Evolutionary conservation across 2,329 filamentous ascomycete genomes (phyloP), one percentile per base, ranked within the genome.

Genomic region (Venturiaceae sp.): DNA sequence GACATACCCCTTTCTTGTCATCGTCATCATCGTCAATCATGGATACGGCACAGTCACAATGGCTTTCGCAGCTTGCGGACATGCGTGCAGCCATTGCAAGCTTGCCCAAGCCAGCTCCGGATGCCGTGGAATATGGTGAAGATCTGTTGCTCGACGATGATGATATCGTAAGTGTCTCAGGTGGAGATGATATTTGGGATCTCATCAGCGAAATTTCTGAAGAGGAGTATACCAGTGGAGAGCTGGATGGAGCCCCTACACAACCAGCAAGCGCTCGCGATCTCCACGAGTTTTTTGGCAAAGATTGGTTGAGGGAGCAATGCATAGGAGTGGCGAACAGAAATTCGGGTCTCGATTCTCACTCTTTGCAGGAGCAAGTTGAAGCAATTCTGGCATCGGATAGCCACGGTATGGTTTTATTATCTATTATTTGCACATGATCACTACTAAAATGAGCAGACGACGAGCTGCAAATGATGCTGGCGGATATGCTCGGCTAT

Each of bases 401-500:
- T 64, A 82, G 77, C 65, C 75, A 75, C 57, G 65, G 71, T 72
- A 53, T 34, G 50, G n/a, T n/a, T n/a, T n/a, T n/a, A n/a, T n/a
- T 62, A 39, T 50, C 16, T 28, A 32, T 62, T 37, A n/a, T 53
- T 5, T 26, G 34, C 60, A 28, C 55, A 34, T 8, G 32, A n/a
- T 14, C 23, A 33, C 6, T 16, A 59, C 44, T 61, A 30, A 36
- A 21, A 37, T 59, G n/a, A 21, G 14, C 26, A 33, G 88, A 96
- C 60, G 89, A 95, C 60, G 90, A 95, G 71, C 76, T 97, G n/a
- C 92, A 97, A 70, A 92, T 91, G 68, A 84, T 86, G 41, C 79
- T 99, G 36, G 90, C 89, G 0, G 94, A 99, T 65, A 83, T 96
- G 46, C 79, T 99, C 61, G 94, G 95, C 0, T 97, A 92, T 66